Evolutionary conservation across 2,329 filamentous ascomycete genomes (phyloP).

Genomic region (Chaetomiaceae sp.): DNA sequence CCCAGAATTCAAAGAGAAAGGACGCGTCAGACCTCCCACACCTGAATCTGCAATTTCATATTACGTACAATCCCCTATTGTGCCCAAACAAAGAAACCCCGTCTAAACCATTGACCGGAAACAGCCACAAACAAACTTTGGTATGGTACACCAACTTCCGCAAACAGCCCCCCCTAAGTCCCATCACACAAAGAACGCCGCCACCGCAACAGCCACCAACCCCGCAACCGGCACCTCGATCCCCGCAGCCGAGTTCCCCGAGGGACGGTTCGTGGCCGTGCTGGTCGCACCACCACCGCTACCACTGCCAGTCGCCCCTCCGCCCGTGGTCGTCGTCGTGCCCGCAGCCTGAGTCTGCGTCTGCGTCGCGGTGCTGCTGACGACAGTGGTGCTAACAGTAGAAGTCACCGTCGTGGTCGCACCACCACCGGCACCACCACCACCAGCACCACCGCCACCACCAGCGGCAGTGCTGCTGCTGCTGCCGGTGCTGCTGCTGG

Average conservation of each 20-base stretch:
- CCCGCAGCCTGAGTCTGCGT: not conserved
- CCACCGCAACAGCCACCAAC: constrained; percentile 11
- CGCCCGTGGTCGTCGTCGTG: not conserved
- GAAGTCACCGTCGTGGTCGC: not conserved
- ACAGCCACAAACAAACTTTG: not conserved
- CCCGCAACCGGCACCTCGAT: constrained; percentile 11
- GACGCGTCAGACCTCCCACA: no score
- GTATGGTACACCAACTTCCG: no score
- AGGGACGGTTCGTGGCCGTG: no score
- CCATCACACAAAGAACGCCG: constrained; percentile 19
- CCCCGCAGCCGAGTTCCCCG: constrained; percentile 1
- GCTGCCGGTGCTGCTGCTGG: not conserved
- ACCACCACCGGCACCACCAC: not conserved
- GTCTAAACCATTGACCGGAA: not conserved
- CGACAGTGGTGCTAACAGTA: no score
- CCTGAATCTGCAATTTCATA: no score
- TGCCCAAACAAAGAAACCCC: not conserved
- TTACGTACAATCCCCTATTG: no score
- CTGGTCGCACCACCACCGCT: no score
- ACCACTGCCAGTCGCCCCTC: not conserved
- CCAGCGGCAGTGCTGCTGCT: not conserved
- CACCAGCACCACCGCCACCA: not conserved
- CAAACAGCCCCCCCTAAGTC: constrained; percentile 1
- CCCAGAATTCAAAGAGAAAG: no score
- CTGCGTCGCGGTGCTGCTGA: not conserved